phyloP scores from a whole-genome alignment of 495 filamentous ascomycete species.

The Talaromyces stipitatus region DNA sequence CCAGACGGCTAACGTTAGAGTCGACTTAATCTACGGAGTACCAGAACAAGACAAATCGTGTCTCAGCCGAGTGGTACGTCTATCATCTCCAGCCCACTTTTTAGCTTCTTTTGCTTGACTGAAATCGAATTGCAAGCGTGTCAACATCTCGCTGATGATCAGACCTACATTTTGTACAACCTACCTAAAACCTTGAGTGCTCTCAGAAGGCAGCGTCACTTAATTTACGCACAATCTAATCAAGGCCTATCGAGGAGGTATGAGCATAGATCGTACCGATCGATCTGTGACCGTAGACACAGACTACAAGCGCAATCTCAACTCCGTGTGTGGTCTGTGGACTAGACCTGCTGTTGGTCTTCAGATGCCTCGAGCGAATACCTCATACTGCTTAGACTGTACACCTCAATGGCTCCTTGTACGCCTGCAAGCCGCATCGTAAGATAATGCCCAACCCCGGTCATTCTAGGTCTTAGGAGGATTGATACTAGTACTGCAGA shows the following conservation, averaged over 20 bases:
- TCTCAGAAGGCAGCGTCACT: neutral
- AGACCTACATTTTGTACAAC: neutral
- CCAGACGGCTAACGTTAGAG: neutral
- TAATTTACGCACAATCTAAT: neutral
- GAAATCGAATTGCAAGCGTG: neutral
- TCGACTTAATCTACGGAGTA: neutral
- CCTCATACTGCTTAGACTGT: neutral
- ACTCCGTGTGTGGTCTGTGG: neutral
- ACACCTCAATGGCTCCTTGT: neutral
- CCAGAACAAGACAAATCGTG: neutral
- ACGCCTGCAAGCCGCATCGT: neutral
- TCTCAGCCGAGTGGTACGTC: neutral
- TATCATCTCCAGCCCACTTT: neutral
- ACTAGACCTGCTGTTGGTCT: neutral
- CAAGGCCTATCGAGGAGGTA: neutral
- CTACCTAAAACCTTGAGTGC: neutral
- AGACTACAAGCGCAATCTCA: neutral
- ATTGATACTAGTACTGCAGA: neutral
- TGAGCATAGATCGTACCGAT: conserved; percentile 1
- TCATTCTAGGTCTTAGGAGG: neutral
- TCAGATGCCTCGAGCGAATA: neutral
- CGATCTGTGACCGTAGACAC: neutral
- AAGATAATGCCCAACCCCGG: neutral
- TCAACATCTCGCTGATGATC: neutral
- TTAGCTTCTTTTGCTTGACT: neutral